These are phyloP conservation scores for Suillus brevipes DNA, from an alignment of 768 basidiomycete species.

Conservation along the genomic window DNA sequence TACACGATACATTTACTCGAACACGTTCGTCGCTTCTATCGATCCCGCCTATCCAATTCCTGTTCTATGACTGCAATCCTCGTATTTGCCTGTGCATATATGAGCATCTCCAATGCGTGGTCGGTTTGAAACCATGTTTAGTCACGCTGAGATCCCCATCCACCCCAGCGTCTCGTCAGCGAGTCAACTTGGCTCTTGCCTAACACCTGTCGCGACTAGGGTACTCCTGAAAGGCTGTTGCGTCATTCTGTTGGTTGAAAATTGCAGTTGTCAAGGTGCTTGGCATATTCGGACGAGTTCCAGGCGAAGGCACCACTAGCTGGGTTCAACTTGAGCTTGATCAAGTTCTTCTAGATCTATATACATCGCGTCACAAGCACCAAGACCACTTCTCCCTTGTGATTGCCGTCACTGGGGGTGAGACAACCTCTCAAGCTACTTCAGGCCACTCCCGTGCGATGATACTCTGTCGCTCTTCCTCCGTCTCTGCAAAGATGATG, in stretches of 20 bases:
- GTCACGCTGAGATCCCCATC: neutral
- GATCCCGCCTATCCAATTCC: neutral
- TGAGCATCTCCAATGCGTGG: neutral
- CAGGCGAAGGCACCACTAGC: neutral
- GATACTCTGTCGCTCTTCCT: constrained; percentile 29
- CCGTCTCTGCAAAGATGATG: constrained; percentile 72
- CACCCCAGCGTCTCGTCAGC: neutral
- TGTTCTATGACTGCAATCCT: neutral
- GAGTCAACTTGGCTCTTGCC: neutral
- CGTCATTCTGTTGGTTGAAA: neutral
- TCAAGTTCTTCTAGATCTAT: neutral
- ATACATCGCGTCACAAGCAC: neutral
- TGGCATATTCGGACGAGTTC: neutral
- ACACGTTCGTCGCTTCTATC: neutral
- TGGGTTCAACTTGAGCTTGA: neutral
- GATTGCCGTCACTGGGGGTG: neutral
- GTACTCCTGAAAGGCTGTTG: neutral
- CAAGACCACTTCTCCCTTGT: neutral
- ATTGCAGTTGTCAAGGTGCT: neutral
- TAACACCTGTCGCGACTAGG: neutral
- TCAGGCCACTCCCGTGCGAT: constrained; percentile 6
- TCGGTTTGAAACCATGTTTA: neutral
- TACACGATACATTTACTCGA: neutral
- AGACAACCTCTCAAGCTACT: constrained; percentile 1
- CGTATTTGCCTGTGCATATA: neutral